Base-by-base conservation (phyloP, 2,329 filamentous ascomycete species). In the Nectriaceae sp. region DNA sequence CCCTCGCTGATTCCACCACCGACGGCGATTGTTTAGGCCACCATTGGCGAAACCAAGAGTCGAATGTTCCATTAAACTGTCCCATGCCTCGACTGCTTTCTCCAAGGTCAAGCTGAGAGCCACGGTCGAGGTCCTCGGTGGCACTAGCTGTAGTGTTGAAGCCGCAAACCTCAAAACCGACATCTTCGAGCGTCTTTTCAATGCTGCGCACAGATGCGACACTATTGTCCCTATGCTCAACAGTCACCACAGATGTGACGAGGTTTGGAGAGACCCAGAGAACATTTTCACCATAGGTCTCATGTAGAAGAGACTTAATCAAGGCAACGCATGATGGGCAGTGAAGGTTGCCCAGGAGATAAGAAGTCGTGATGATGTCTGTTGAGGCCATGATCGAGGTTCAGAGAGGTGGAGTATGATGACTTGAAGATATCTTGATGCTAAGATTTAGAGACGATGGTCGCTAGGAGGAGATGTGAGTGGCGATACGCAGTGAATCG, bases 321-420 rank as follows among this genome's bases (percentile, higher is more conserved):
- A 78, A 76, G 29, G 80, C 78, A 42, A 89, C 82, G 66, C 88
- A 91, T 51, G 86, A 88, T 13, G 87, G 84, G 70, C 88, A 90
- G 69, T 91, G 88, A n/a, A 91, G 76, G 66, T 91, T 90, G 53
- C 78, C 81, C 57, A 91, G 74, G 52, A 90, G 76, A 62, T 87
- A 83, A 26, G 81, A 85, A 2, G 82, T 85, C 11, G 76, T 79
- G 49, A 74, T 66, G 49, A 66, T 60, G 46, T 62, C 57, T 13
- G 59, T 46, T 37, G 64, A 48, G 20, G 62, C 43, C 60, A 70
- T 70, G 54, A 35, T 57, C 50, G 52, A 21, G n/a, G 43, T 47
- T 46, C 26, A 46, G 33, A 43, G 24, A 43, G 22, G 29, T 18
- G 5, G 42, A 22, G 26, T 8, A 8, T 8, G 10, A 8, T 31